These are phyloP conservation scores for Phascolomyces articulosus DNA, from an alignment of 371 early-diverging fungal genomes.

Conservation along the genomic window DNA sequence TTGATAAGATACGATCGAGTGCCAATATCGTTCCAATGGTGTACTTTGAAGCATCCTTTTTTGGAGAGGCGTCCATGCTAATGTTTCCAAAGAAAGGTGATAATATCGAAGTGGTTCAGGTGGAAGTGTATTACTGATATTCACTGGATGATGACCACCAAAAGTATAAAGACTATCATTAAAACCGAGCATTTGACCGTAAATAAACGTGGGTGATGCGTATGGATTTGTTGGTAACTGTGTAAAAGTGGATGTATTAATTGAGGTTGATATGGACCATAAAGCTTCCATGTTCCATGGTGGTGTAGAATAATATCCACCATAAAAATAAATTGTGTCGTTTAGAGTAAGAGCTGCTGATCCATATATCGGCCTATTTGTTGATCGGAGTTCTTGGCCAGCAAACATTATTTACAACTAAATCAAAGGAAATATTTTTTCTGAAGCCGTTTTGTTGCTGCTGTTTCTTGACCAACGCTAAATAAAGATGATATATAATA, in stretches of 20 bases:
- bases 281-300: slow-evolving; percentile 40
- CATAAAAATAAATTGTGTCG: slow-evolving; percentile 31
- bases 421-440: background rate
- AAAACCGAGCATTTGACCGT: slow-evolving; percentile 17
- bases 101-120: slow-evolving; percentile 35
- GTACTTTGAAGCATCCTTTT: slow-evolving; percentile 1
- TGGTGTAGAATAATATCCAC: slow-evolving; percentile 31
- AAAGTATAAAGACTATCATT: slow-evolving; percentile 22
- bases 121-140: slow-evolving; percentile 6
- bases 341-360: slow-evolving; percentile 22
- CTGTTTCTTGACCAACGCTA: too few species aligned
- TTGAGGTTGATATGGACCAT: slow-evolving; percentile 21
- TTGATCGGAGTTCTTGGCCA: slow-evolving; percentile 35
- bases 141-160: slow-evolving; percentile 33
- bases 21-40: slow-evolving; percentile 38
- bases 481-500: too few species aligned
- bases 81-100: slow-evolving; percentile 10
- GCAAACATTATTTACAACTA: slow-evolving; percentile 9
- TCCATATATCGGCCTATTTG: slow-evolving; percentile 34
- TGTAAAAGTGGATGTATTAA: slow-evolving; percentile 10
- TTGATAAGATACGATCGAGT: slow-evolving; percentile 16
- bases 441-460: too few species aligned
- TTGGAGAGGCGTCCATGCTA: slow-evolving; percentile 33
- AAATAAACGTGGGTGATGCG: slow-evolving; percentile 34
- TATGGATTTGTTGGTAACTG: slow-evolving; percentile 33